phyloP scores from a whole-genome alignment of 2,329 filamentous ascomycete species.

The Gnomoniopsis smithogilvyi region DNA sequence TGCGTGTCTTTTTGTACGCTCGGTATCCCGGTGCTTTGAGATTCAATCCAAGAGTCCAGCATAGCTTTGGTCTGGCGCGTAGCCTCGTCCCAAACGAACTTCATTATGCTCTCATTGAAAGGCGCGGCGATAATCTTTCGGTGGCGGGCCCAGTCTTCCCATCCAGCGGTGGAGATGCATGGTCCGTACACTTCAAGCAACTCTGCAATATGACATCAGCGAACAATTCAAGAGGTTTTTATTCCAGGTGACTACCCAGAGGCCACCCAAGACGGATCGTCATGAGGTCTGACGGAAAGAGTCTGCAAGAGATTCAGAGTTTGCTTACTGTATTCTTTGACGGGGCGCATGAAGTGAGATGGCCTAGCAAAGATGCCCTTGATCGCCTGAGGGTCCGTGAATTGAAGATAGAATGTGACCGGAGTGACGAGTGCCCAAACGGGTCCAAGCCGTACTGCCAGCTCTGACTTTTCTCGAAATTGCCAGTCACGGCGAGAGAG shows the following conservation, averaged over 20 bases:
- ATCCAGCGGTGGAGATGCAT: constrained; percentile 25
- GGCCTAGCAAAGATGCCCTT: constrained; percentile 21
- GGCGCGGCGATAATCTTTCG: constrained; percentile 25
- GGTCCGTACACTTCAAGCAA: constrained; percentile 27
- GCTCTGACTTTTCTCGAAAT: constrained; percentile 16
- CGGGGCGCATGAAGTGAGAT: constrained; percentile 23
- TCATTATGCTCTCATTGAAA: constrained; percentile 28
- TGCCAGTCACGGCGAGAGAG: constrained; percentile 25
- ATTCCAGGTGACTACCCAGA: background rate
- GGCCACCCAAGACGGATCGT: too few relatives aligned
- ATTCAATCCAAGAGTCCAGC: constrained; percentile 19
- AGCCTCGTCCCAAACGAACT: constrained; percentile 27
- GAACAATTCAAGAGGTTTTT: too few relatives aligned
- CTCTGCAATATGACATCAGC: constrained; percentile 9
- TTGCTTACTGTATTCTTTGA: constrained; percentile 20
- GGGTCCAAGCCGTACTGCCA: constrained; percentile 19
- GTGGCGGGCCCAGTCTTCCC: constrained; percentile 29
- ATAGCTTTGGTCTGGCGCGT: constrained; percentile 24
- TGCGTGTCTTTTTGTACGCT: constrained; percentile 22
- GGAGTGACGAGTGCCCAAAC: constrained; percentile 26
- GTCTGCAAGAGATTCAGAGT: too few relatives aligned
- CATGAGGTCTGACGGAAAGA: too few relatives aligned
- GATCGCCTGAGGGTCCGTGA: constrained; percentile 24
- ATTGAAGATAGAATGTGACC: constrained; percentile 19
- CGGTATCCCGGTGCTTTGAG: constrained; percentile 9